Evolutionary conservation across 1,284 basidiomycete species (phyloP).

Genomic region (Leccinum subfulvum): DNA sequence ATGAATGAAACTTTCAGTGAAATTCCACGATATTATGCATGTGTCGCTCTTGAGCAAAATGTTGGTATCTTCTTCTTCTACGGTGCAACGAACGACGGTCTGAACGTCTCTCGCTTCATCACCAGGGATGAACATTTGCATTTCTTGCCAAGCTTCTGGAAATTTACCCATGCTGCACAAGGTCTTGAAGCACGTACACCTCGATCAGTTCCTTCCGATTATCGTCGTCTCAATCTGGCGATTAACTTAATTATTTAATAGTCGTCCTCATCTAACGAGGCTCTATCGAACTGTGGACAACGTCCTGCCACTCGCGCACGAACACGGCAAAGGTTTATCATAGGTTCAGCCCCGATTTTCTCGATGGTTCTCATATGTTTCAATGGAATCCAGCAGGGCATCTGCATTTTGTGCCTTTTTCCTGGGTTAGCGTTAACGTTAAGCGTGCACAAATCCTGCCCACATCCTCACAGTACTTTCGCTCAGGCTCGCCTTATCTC

Average conservation of each 20-base stretch:
- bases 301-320: not conserved
- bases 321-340: not conserved
- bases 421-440: not conserved
- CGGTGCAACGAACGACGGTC: not conserved
- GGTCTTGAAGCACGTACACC: not conserved
- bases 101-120: not conserved
- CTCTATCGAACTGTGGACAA: not conserved
- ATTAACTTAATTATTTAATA: not conserved
- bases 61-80: not conserved
- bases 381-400: not conserved
- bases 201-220: not conserved
- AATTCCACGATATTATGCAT: too few species aligned
- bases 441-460: not conserved
- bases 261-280: not conserved
- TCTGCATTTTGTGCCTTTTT: not conserved
- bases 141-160: not conserved
- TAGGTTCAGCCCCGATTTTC: not conserved
- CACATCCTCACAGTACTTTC: not conserved
- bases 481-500: not conserved
- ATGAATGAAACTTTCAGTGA: too few species aligned
- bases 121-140: not conserved
- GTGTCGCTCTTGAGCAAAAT: not conserved
- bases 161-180: not conserved
- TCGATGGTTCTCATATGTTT: not conserved
- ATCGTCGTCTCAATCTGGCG: not conserved